Evolutionary conservation across 805 yeast species (phyloP).

Genomic region (Candida suzukii): DNA sequence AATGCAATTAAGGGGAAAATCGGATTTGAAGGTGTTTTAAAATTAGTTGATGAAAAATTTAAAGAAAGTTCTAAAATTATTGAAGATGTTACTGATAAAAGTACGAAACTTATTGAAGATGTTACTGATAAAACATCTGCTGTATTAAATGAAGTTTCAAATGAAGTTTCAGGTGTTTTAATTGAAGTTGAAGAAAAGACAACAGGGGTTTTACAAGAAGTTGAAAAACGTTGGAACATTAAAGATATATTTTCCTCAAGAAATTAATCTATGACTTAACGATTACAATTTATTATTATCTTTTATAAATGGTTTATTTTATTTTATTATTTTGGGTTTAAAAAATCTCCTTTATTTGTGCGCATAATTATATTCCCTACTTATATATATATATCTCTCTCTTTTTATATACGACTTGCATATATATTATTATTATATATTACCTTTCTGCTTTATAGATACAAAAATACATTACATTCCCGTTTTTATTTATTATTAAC

Average conservation of each 20-base stretch:
- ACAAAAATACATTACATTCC: no score
- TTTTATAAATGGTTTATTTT: no score
- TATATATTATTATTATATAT: no score
- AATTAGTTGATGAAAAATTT: conserved; percentile 35
- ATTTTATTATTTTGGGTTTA: no score
- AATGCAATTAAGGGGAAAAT: conserved; percentile 76
- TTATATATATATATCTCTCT: no score
- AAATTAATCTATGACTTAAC: no score
- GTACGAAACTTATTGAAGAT: conserved; percentile 5
- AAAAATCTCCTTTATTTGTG: no score
- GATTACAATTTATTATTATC: no score
- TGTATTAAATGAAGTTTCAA: conserved; percentile 14
- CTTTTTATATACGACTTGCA: no score
- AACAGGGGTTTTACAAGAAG: conserved; percentile 16
- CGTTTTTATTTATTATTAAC: no score
- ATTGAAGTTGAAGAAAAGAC: conserved; percentile 19
- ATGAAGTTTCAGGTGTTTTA: conserved; percentile 8
- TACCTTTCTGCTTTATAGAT: no score
- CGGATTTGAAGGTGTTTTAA: conserved; percentile 80
- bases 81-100: conserved; percentile 19
- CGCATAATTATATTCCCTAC: no score
- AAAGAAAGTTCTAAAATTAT: conserved; percentile 3
- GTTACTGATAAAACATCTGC: conserved; percentile 14
- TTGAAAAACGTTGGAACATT: conserved; percentile 8
- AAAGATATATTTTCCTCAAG: neutral